phyloP scores from a whole-genome alignment of 306 rosid genomes.

The Vachellia pachyceras region DNA sequence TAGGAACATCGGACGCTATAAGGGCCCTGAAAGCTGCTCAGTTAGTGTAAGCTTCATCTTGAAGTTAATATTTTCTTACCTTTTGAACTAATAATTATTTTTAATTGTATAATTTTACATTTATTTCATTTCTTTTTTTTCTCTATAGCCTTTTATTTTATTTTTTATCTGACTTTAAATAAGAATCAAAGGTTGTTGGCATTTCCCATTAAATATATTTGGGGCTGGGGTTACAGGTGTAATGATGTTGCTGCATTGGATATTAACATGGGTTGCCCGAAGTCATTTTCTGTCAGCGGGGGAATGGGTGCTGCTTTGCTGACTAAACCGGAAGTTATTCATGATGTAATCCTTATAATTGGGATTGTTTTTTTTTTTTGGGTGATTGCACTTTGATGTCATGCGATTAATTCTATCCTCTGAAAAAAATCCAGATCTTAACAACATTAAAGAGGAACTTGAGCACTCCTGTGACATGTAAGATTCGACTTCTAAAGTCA shows the following conservation, averaged over 20 bases:
- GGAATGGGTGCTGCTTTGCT: slow-evolving; percentile 94
- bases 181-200: slow-evolving; percentile 4
- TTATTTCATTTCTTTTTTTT: background rate
- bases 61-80: slow-evolving; percentile 26
- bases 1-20: slow-evolving; percentile 85
- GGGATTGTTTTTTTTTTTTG: slow-evolving; percentile 7
- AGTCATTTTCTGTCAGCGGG: slow-evolving; percentile 85
- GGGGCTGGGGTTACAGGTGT: slow-evolving; percentile 54
- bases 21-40: slow-evolving; percentile 88
- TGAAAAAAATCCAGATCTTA: slow-evolving; percentile 62
- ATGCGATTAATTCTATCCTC: slow-evolving; percentile 29
- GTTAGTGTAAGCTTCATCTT: slow-evolving; percentile 63
- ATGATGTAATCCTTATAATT: slow-evolving; percentile 61
- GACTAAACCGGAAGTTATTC: slow-evolving; percentile 82
- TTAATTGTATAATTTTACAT: background rate
- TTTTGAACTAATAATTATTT: slow-evolving; percentile 12
- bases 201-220: slow-evolving; percentile 23
- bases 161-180: background rate
- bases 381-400: slow-evolving; percentile 8
- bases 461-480: slow-evolving; percentile 84
- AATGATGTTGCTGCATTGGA: slow-evolving; percentile 89
- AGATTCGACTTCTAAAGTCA: slow-evolving; percentile 79
- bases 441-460: slow-evolving; percentile 86
- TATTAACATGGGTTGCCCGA: slow-evolving; percentile 97
- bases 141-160: background rate